A percentile compares a stretch with the other conserved stretches of the same genome.
phyloP scores from a whole-genome alignment of 148 eudicot genomes.

The Rheum nobile region DNA sequence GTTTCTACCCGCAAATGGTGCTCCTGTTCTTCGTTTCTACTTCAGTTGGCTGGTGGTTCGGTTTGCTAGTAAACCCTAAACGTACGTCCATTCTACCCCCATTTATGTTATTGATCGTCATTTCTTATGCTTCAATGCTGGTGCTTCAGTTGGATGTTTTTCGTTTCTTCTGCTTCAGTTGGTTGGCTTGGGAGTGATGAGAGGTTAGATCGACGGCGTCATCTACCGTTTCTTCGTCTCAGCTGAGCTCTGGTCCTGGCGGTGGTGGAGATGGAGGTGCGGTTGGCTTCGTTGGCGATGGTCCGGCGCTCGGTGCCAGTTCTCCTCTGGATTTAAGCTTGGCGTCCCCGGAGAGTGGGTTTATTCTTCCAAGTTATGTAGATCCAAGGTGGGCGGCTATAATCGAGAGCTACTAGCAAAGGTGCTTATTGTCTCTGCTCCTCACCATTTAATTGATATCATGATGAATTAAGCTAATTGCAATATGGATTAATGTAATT shows the following conservation, averaged over 20 bases:
- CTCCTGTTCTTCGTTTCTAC: no score
- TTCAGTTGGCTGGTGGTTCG: no score
- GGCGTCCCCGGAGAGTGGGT: constrained; percentile 4
- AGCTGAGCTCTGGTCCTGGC: constrained; percentile 1
- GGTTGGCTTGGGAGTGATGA: constrained; percentile 5
- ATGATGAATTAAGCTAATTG: no score
- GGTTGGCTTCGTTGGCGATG: constrained; percentile 3
- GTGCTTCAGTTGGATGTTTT: no score
- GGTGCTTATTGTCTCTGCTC: constrained; percentile 26
- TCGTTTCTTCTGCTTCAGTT: no score
- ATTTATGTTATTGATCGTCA: no score
- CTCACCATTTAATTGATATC: neutral
- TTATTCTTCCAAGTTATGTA: no score
- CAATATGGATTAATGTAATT: no score
- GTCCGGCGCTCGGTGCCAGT: neutral
- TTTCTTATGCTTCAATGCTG: no score
- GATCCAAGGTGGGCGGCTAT: constrained; percentile 66
- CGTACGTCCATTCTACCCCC: no score
- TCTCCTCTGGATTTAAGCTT: constrained; percentile 2
- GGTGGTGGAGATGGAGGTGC: constrained; percentile 2
- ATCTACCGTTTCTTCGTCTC: constrained; percentile 1
- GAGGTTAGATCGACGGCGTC: constrained; percentile 4
- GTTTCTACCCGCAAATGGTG: no score
- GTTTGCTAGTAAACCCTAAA: no score
- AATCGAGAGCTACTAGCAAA: constrained; percentile 69